These are phyloP conservation scores for Angomonas deanei DNA, from an alignment of 208 protist genomes.

Conservation along the genomic window DNA sequence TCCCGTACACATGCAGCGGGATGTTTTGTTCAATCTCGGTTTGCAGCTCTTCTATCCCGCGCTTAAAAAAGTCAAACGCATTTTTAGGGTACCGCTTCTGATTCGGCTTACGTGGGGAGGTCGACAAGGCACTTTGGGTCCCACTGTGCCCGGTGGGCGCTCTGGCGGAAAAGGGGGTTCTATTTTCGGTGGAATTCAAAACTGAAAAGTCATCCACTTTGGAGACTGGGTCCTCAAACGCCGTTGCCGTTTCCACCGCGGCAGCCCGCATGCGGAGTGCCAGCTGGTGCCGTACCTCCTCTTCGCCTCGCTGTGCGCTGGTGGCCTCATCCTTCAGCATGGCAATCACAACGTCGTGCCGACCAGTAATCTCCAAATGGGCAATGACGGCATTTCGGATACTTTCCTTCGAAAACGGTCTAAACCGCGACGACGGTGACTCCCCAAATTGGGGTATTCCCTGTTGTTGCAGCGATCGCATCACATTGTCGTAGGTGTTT, in stretches of 20 bases:
- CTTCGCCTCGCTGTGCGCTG: no score
- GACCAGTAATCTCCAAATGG: slow-evolving; percentile 35
- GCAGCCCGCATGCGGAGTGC: no score
- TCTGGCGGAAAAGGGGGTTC: no score
- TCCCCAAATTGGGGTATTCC: not conserved
- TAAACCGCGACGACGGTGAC: not conserved
- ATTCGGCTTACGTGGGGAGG: not conserved
- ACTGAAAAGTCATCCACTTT: not conserved
- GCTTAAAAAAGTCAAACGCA: not conserved
- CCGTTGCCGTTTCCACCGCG: not conserved
- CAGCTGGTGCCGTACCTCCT: no score
- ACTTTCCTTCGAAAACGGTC: slow-evolving; percentile 8
- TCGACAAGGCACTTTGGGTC: no score
- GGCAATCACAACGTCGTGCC: slow-evolving; percentile 44
- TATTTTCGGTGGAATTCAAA: not conserved
- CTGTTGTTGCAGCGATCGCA: not conserved
- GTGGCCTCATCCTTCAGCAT: slow-evolving; percentile 31
- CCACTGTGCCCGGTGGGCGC: no score
- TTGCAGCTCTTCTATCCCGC: not conserved
- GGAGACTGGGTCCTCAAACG: not conserved
- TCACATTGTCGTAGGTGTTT: not conserved
- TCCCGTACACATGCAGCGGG: not conserved
- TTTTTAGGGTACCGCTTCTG: not conserved
- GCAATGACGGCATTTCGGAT: slow-evolving; percentile 31
- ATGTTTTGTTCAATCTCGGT: not conserved